Conservation (phyloP, 768 basidiomycete species). For the Gymnopilus dilepis region DNA sequence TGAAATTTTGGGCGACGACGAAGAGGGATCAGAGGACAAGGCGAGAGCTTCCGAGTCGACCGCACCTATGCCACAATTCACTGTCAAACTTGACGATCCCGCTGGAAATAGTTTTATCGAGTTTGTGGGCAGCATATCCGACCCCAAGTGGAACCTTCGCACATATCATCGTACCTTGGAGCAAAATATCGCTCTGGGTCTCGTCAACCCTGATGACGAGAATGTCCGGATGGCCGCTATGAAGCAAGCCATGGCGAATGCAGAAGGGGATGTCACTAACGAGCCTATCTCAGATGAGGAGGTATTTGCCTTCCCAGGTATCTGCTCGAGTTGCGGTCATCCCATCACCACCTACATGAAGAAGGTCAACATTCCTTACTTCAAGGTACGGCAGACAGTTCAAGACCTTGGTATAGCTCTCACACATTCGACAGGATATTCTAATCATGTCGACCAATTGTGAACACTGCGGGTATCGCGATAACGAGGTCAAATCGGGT, state of each 20-base stretch:
- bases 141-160: slow-evolving; percentile 91
- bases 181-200: slow-evolving; percentile 82
- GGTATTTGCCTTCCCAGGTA: slow-evolving; percentile 84
- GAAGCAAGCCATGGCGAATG: slow-evolving; percentile 17
- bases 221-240: slow-evolving; percentile 8
- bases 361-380: slow-evolving; percentile 95
- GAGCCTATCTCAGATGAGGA: slow-evolving; percentile 72
- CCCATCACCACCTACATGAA: slow-evolving; percentile 91
- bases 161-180: slow-evolving; percentile 79
- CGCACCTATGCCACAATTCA: slow-evolving; percentile 72
- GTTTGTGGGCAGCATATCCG: slow-evolving; percentile 83
- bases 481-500: slow-evolving; percentile 98
- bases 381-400: slow-evolving; percentile 68
- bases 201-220: slow-evolving; percentile 59
- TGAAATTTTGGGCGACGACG: slow-evolving; percentile 66
- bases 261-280: slow-evolving; percentile 19
- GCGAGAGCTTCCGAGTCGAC: slow-evolving; percentile 43
- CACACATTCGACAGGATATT: slow-evolving; percentile 66
- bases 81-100: slow-evolving; percentile 88
- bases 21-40: slow-evolving; percentile 52
- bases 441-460: slow-evolving; percentile 99
- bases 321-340: slow-evolving; percentile 89
- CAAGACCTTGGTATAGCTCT: neutral
- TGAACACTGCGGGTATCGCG: slow-evolving; percentile 92
- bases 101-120: slow-evolving; percentile 97